Evolutionary conservation across 2,329 filamentous ascomycete species (phyloP), one percentile per base, ranked within the genome.

Genomic region (Periconia sp.): DNA sequence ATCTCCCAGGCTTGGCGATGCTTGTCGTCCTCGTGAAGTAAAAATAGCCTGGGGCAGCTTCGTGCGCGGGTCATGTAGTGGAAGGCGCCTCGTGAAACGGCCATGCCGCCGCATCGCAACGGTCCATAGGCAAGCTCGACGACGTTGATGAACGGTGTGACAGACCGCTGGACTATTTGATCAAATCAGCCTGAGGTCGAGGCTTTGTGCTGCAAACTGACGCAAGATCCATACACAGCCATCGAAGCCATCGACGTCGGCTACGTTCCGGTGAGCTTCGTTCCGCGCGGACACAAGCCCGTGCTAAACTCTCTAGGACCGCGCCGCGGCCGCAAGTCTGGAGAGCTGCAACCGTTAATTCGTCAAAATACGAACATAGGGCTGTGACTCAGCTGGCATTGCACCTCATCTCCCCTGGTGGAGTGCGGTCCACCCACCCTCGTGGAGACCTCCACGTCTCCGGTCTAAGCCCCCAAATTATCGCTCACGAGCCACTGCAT

Each of bases 361-460:
- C 51, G 61, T 34, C 33, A 48, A 38, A 32, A 45, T 46, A 55
- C 56, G 43, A 50, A 45, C 55, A n/a, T n/a, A 62, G 45, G 53
- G 52, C 60, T 63, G 58, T 63, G 59, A 63, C 56, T 61, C 61
- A 66, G 60, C 60, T 59, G 40, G 36, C 41, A 51, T 40, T 49
- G 51, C 45, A 55, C 39, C 47, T 59, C 46, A 50, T 54, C 44
- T 56, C 57, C 55, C 51, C 57, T 62, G 59, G 54, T 48, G 42
- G 40, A 46, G 43, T 40, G 46, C 47, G 30, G 39, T 40, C 33
- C 49, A 52, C 41, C 48, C 50, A 50, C 48, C 50, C 46, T 43
- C 41, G 46, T 43, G 44, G 54, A 48, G 47, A 45, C 40, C 48
- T 61, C 59, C 51, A 60, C 46, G 43, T 55, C 54, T 41, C 29